These are phyloP conservation scores for Venturia oleaginea DNA, from an alignment of 2,329 filamentous ascomycete genomes.

Conservation along the genomic window DNA sequence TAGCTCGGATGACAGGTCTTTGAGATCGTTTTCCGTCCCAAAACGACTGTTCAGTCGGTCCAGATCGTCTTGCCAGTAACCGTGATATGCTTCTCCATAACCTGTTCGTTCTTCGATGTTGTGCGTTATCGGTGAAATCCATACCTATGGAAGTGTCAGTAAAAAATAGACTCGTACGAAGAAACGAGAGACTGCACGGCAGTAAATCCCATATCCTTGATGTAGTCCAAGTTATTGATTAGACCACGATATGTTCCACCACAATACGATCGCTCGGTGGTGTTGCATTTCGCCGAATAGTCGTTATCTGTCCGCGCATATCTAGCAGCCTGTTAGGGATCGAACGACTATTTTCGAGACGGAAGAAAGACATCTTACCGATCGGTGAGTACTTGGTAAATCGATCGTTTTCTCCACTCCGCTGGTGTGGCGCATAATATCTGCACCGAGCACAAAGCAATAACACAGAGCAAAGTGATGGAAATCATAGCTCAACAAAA, in stretches of 20 bases:
- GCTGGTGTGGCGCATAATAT: background rate
- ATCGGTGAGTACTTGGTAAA: slow-evolving; percentile 37
- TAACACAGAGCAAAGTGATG: background rate
- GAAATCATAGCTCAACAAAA: background rate
- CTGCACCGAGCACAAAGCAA: background rate
- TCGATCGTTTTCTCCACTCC: slow-evolving; percentile 31
- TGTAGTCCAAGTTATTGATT: slow-evolving; percentile 52
- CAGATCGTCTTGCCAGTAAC: slow-evolving; percentile 45
- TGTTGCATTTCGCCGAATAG: slow-evolving; percentile 30
- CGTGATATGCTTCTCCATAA: slow-evolving; percentile 39
- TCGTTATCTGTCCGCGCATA: slow-evolving; percentile 32
- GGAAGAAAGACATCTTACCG: slow-evolving; percentile 17
- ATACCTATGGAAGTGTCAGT: slow-evolving; percentile 22
- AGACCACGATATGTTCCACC: slow-evolving; percentile 53
- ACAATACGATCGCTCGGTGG: slow-evolving; percentile 40
- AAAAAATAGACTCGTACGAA: background rate
- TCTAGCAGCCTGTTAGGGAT: slow-evolving; percentile 15
- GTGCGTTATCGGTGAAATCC: slow-evolving; percentile 39
- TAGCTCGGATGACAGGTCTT: slow-evolving; percentile 45
- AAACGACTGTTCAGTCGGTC: slow-evolving; percentile 49
- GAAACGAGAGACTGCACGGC: slow-evolving; percentile 25
- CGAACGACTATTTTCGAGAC: too few relatives aligned
- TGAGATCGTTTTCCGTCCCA: slow-evolving; percentile 51
- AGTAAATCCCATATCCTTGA: slow-evolving; percentile 51
- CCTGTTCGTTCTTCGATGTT: slow-evolving; percentile 33